Conservation (phyloP, 495 filamentous ascomycete species). For the Sordaria brevicollis region DNA sequence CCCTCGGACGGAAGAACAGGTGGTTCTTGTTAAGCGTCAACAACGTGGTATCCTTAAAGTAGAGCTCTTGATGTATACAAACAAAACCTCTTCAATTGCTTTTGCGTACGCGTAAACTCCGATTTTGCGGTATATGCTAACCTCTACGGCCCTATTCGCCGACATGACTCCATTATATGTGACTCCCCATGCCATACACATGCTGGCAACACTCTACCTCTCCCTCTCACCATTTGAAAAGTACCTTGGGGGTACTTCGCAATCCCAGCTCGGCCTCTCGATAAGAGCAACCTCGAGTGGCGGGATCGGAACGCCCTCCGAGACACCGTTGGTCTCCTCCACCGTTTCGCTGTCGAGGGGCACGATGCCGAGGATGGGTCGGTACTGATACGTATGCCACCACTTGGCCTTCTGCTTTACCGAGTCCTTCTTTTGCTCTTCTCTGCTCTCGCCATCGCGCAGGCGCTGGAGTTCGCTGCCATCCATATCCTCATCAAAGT, state of each 20-base stretch:
- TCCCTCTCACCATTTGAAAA: conserved; percentile 51
- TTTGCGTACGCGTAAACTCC: neutral
- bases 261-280: conserved; percentile 77
- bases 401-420: conserved; percentile 30
- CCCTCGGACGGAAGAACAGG: no score
- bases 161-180: neutral
- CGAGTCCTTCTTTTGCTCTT: conserved; percentile 5
- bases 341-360: conserved; percentile 41
- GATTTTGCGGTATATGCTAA: neutral
- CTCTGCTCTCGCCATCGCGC: conserved; percentile 19
- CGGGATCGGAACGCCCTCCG: conserved; percentile 8
- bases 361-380: conserved; percentile 82
- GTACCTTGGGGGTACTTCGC: conserved; percentile 68
- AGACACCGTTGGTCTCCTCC: conserved; percentile 13
- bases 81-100: neutral
- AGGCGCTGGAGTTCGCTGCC: conserved; percentile 31
- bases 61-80: neutral
- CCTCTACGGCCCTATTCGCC: neutral
- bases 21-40: neutral
- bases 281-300: conserved; percentile 73
- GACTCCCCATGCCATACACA: neutral
- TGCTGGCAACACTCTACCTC: conserved; percentile 5
- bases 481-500: conserved; percentile 23
- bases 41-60: neutral
- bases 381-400: conserved; percentile 85